phyloP scores from a whole-genome alignment of 2,329 filamentous ascomycete genomes.

The Cordyceps militaris region DNA sequence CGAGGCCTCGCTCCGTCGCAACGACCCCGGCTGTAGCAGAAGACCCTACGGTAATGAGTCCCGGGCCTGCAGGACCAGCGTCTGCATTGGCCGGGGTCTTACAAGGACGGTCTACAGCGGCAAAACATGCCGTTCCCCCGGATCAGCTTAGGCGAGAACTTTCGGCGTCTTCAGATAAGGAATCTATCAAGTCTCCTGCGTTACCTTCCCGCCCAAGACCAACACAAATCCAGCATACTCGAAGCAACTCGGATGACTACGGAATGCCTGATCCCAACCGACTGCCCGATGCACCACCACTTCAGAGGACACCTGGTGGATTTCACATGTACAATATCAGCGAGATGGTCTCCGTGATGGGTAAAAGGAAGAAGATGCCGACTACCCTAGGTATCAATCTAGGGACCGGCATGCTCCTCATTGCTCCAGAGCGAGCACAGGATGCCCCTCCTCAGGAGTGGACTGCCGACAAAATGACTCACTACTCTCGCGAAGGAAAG shows the following conservation, averaged over 20 bases:
- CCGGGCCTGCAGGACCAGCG: conserved; percentile 38
- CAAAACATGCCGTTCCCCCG: conserved; percentile 7
- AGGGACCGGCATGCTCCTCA: conserved; percentile 79
- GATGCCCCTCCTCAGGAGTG: conserved; percentile 87
- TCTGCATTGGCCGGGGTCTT: conserved; percentile 51
- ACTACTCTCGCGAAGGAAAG: conserved; percentile 96
- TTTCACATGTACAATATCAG: conserved; percentile 96
- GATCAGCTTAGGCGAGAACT: neutral
- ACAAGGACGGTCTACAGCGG: conserved; percentile 33
- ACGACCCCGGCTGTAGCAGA: conserved; percentile 28
- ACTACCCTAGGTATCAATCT: conserved; percentile 94
- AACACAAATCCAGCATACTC: conserved; percentile 13
- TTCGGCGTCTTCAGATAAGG: conserved; percentile 21
- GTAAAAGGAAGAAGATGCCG: conserved; percentile 96
- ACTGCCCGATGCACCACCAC: conserved; percentile 30
- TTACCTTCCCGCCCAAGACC: conserved; percentile 31
- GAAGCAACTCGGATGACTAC: conserved; percentile 20
- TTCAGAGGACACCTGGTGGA: conserved; percentile 59
- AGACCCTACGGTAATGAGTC: conserved; percentile 16
- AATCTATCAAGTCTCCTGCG: conserved; percentile 28
- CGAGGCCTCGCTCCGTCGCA: conserved; percentile 30
- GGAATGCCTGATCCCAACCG: conserved; percentile 32
- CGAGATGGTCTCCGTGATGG: conserved; percentile 95
- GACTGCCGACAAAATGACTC: conserved; percentile 90
- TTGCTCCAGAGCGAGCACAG: conserved; percentile 75